Percentiles rank a stretch among this genome's conserved stretches.
Conservation (phyloP, 352 stramenopile species). For the Phytophthora pluvialis region DNA sequence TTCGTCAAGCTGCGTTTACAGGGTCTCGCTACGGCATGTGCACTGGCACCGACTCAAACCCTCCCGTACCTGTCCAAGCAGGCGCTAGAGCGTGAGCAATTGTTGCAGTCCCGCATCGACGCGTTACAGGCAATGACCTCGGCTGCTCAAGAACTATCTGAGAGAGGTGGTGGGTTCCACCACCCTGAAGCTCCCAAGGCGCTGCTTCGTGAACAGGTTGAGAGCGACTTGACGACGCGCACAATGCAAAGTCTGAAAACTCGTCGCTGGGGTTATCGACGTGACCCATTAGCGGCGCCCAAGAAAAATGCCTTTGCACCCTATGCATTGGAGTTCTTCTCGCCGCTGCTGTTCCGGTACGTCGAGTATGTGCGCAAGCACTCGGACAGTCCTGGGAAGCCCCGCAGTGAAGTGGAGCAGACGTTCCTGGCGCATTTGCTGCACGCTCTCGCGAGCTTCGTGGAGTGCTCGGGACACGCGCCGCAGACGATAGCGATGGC, state of each 20-base stretch:
- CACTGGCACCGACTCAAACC: slow-evolving; percentile 47
- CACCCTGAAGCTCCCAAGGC: slow-evolving; percentile 33
- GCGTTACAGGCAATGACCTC: slow-evolving; percentile 61
- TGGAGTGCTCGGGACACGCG: slow-evolving; percentile 70
- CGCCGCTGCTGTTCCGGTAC: slow-evolving; percentile 77
- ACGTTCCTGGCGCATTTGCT: slow-evolving; percentile 77
- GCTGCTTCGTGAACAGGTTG: slow-evolving; percentile 47
- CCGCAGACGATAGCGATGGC: slow-evolving; percentile 69
- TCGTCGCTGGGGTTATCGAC: slow-evolving; percentile 71
- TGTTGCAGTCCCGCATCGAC: slow-evolving; percentile 77
- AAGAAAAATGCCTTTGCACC: slow-evolving; percentile 75
- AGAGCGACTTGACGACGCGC: slow-evolving; percentile 40
- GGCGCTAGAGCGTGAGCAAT: slow-evolving; percentile 73
- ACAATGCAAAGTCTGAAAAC: slow-evolving; percentile 71
- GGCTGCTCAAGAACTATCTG: slow-evolving; percentile 70
- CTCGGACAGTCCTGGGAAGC: slow-evolving; percentile 23
- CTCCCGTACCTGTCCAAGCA: slow-evolving; percentile 68
- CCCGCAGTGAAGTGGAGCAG: slow-evolving; percentile 63
- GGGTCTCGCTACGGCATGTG: slow-evolving; percentile 56
- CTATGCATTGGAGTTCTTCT: slow-evolving; percentile 73
- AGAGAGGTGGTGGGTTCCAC: slow-evolving; percentile 42
- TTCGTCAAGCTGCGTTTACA: slow-evolving; percentile 55
- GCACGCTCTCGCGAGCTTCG: slow-evolving; percentile 67
- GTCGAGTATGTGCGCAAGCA: slow-evolving; percentile 58
- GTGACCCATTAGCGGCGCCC: slow-evolving; percentile 47